A percentile compares a stretch with the other conserved stretches of the same genome.
Evolutionary conservation across 352 stramenopile species (phyloP).

Genomic region (Globisporangium orthogonon): DNA sequence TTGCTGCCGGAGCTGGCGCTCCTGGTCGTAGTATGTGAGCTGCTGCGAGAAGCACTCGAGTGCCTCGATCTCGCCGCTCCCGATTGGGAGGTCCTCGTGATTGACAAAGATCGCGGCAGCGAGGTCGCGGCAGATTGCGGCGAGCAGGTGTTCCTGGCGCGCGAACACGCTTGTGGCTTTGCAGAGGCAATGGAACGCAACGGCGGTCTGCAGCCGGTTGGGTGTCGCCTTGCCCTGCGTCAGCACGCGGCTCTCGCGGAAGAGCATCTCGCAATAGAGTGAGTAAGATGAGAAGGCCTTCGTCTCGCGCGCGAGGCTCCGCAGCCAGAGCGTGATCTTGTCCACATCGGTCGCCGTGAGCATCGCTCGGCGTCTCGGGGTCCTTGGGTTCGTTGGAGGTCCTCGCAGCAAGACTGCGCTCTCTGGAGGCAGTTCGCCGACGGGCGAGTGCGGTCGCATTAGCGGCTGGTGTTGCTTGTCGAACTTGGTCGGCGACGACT

Average conservation of each 20-base stretch:
- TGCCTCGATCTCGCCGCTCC: slow-evolving; percentile 39
- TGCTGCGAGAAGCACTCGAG: slow-evolving; percentile 50
- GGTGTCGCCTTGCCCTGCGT: slow-evolving; percentile 53
- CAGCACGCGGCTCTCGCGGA: slow-evolving; percentile 53
- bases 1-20: slow-evolving; percentile 34
- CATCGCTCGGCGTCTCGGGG: slow-evolving; percentile 21
- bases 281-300: slow-evolving; percentile 54
- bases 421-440: slow-evolving; percentile 24
- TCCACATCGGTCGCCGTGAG: slow-evolving; percentile 34
- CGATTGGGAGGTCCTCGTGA: slow-evolving; percentile 18
- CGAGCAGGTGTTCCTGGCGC: slow-evolving; percentile 49
- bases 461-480: not conserved
- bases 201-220: slow-evolving; percentile 62
- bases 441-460: slow-evolving; percentile 23
- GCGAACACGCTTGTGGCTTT: slow-evolving; percentile 52
- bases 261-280: slow-evolving; percentile 71
- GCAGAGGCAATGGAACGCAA: slow-evolving; percentile 73
- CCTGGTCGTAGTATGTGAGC: slow-evolving; percentile 62
- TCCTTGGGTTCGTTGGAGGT: not conserved
- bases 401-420: slow-evolving; percentile 1
- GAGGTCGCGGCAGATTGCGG: slow-evolving; percentile 54
- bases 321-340: slow-evolving; percentile 64
- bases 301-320: slow-evolving; percentile 35
- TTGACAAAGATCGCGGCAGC: slow-evolving; percentile 54
- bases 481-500: not conserved